phyloP scores from a whole-genome alignment of 371 early-diverging fungal species.

The Capniomyces stellatus region DNA sequence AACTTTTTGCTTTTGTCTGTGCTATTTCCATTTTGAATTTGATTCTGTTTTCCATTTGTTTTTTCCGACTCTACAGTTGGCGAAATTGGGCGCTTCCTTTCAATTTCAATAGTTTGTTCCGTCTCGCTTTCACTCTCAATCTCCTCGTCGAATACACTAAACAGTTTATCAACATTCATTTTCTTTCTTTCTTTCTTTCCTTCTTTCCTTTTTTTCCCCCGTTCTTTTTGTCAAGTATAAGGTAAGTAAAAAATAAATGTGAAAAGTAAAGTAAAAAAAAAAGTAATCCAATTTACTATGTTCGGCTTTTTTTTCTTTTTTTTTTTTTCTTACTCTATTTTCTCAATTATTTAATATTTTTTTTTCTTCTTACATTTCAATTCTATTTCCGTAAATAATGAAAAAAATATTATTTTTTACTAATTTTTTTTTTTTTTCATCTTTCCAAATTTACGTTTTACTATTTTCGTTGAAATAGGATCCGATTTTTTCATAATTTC shows the following conservation, averaged over 20 bases:
- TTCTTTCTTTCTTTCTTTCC: not conserved
- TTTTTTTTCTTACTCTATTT: not conserved
- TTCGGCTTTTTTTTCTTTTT: too few relatives aligned
- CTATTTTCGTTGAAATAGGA: not conserved
- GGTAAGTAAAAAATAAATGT: too few relatives aligned
- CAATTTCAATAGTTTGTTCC: not conserved
- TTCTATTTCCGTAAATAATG: too few relatives aligned
- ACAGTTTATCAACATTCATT: conserved; percentile 4
- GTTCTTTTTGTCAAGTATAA: too few relatives aligned
- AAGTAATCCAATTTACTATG: too few relatives aligned
- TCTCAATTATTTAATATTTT: not conserved
- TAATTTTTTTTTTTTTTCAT: not conserved
- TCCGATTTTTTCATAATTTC: not conserved
- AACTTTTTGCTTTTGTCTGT: not conserved
- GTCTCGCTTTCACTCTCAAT: not conserved
- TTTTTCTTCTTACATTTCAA: too few relatives aligned
- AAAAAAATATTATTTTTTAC: too few relatives aligned
- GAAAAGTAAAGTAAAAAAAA: too few relatives aligned
- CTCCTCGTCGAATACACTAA: conserved; percentile 3
- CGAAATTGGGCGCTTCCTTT: too few relatives aligned
- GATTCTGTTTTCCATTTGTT: too few relatives aligned
- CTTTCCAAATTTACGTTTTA: not conserved
- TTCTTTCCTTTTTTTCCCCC: not conserved
- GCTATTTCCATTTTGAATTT: too few relatives aligned
- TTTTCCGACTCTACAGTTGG: too few relatives aligned